These are phyloP conservation scores for Ceratocystis cubensis DNA, from an alignment of 2,329 filamentous ascomycete species.

Conservation along the genomic window DNA sequence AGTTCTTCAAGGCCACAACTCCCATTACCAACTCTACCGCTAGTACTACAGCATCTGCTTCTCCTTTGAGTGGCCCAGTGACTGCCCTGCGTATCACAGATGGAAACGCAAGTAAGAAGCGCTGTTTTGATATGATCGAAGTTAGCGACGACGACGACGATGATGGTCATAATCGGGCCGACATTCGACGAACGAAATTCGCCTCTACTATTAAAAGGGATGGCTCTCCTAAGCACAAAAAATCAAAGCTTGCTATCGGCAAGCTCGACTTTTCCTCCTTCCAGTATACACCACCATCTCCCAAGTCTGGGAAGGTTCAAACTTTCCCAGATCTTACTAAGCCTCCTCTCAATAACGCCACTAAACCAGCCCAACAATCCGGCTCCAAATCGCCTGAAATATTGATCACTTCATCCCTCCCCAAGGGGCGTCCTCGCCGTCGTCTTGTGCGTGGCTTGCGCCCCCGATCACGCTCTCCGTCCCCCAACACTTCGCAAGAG, in stretches of 20 bases:
- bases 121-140: slow-evolving; percentile 22
- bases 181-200: slow-evolving; percentile 50
- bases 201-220: slow-evolving; percentile 19
- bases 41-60: slow-evolving; percentile 18
- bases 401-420: background rate
- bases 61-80: background rate
- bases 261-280: slow-evolving; percentile 17
- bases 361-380: background rate
- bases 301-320: slow-evolving; percentile 11
- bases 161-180: slow-evolving; percentile 45
- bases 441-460: slow-evolving; percentile 23
- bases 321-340: slow-evolving; percentile 7
- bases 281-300: slow-evolving; percentile 18
- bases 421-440: slow-evolving; percentile 13
- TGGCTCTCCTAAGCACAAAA: slow-evolving; percentile 2
- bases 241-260: slow-evolving; percentile 12
- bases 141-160: slow-evolving; percentile 42
- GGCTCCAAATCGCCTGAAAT: background rate
- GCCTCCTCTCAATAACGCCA: too few relatives aligned
- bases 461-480: slow-evolving; percentile 17
- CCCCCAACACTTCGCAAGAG: slow-evolving; percentile 13
- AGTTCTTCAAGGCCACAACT: slow-evolving; percentile 23
- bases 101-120: slow-evolving; percentile 17
- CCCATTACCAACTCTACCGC: slow-evolving; percentile 24
- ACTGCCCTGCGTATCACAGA: background rate